Evolutionary conservation across 257 asterid species (phyloP), one percentile per base, ranked within the genome.

Genomic region (Ilex asprella): DNA sequence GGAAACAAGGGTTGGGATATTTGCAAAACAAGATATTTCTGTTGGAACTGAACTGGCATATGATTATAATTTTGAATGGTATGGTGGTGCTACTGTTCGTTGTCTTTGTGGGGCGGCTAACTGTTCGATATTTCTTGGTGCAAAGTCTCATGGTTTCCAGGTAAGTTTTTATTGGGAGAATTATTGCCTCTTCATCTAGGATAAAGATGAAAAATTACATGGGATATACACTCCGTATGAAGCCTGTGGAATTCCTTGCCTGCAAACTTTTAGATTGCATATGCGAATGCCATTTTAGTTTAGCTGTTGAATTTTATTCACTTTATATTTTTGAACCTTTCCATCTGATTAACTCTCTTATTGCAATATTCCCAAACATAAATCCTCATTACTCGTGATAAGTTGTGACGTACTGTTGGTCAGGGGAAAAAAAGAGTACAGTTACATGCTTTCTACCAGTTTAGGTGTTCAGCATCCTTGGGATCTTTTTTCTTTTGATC

Each of bases 71-170:
- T 89, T 89, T 52, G 97, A 86, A 74, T 92, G 99, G 99, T 92
- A 83, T 49, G 99, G 97, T 10, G 97, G 99, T 66, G 95, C 72
- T 63, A 83, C 87, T 70, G 92, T 92, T 66, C 93, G 95, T 49
- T 92, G 97, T 77, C 81, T 92, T 12, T 92, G 99, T 70, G 91
- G 97, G 63, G 95, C 99, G 35, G 78, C 88, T 56, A 85, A 83
- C 70, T 92, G 99, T 77, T 89, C 95, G 53, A 66, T 83, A 65
- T 92, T 86, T 79, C 97, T 92, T 63, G 97, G 97, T 63, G 97
- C 96, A 72, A 89, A 85, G 76, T 92, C 99, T 76, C 95, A 86
- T 57, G 96, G 96, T 70, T 92, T 92, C 80, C 95, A 83, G 96
- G 99, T 92, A 64, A 64, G 65, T 56, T 47, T 60, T 60, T 60